Evolutionary conservation across 805 yeast genomes (phyloP), one percentile per base, ranked within the genome.

Genomic region (Metschnikowia gelsemii): DNA sequence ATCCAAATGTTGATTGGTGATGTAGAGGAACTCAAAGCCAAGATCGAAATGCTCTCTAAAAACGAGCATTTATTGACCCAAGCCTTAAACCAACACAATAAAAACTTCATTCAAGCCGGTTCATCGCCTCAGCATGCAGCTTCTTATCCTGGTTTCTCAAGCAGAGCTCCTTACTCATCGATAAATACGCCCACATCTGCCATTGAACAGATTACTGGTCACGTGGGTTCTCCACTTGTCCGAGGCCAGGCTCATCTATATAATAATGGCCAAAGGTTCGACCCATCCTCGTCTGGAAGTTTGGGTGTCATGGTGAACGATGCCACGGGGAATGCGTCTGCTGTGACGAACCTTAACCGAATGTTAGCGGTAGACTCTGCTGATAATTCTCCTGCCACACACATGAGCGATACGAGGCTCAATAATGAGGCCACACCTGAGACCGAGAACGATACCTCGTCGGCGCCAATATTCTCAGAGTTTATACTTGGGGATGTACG

Each of bases 1-100:
- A 81, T 89, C 20, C 96, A 88, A 54, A 75, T 83, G 40, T 67
- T 90, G 54, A 76, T 89, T 51, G 86, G 85, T 52, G 97, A 90
- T 52, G 89, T 88, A 5, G 90, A 85, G 56, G 91, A 84, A 51
- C 65, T 88, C 50, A 80, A 83, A 52, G 72, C 83, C 30, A 82
- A 84, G 66, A 80, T 85, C 52, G 87, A 83, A 55, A 73, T 75
- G 62, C 61, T 82, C 33, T 63, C 70, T 5, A 74, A 79, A 57
- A 84, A 81, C 65, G 91, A 84, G 62, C 74, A 78, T 19, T 61
- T 84, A 4, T 75, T 84, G 29, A 79, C 88, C 0, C 81, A 80
- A 43, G 87, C 83, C 2, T 56, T 83, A 32, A 73, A 72, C 46
- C 72, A 70, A 43, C 72, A 66, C 47, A 69, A 67, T 48, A 25